Percentiles rank a stretch among this genome's conserved stretches.
Conservation (phyloP, 164 flowering plant species). For the Sextonia rubra region DNA sequence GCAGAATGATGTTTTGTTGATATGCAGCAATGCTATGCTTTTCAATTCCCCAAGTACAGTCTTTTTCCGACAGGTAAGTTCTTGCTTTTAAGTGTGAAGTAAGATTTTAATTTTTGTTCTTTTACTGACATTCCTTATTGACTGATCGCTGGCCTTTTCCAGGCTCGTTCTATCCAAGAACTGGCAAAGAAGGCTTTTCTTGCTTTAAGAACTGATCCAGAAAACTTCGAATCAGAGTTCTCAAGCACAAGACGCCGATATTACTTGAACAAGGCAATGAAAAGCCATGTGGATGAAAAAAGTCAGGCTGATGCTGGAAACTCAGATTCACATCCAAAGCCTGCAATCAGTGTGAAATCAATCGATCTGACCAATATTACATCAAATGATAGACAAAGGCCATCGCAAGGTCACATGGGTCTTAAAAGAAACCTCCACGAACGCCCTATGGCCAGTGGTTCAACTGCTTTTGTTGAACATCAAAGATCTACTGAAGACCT, state of each 20-base stretch:
- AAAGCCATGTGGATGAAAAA: slow-evolving; percentile 5
- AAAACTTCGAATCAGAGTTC: slow-evolving; percentile 41
- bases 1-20: slow-evolving; percentile 67
- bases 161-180: slow-evolving; percentile 66
- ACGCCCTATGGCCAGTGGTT: slow-evolving; percentile 8
- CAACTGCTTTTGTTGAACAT: slow-evolving; percentile 4
- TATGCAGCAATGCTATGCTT: slow-evolving; percentile 67
- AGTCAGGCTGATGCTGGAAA: slow-evolving; percentile 25
- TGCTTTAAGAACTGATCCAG: slow-evolving; percentile 50
- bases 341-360: slow-evolving; percentile 14
- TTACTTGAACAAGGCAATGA: slow-evolving; percentile 10
- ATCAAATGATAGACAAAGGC: slow-evolving; percentile 15
- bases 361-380: slow-evolving; percentile 5
- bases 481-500: slow-evolving; percentile 14
- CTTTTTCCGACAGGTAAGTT: slow-evolving; percentile 59
- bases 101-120: no score
- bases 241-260: slow-evolving; percentile 31
- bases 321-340: slow-evolving; percentile 6
- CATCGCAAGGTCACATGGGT: slow-evolving; percentile 15
- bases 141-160: slow-evolving; percentile 7
- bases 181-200: slow-evolving; percentile 54
- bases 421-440: slow-evolving; percentile 9
- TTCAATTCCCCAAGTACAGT: slow-evolving; percentile 53
- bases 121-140: no score
- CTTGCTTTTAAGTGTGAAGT: background rate